phyloP scores from a whole-genome alignment of 2,329 filamentous ascomycete species.

The Fusarium protoensiforme region DNA sequence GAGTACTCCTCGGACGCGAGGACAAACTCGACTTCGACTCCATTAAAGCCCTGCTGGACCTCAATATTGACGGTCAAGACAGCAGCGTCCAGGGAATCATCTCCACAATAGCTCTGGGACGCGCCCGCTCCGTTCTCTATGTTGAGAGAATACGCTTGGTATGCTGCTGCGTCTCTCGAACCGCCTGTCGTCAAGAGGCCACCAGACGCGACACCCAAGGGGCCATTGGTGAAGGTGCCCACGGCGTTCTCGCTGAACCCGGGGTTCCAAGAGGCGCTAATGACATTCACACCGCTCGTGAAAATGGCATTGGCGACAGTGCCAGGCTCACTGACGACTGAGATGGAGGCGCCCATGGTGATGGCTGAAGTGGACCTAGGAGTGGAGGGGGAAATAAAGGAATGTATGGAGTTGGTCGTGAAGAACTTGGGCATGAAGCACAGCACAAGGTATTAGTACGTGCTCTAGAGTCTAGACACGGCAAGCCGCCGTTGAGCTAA shows the following conservation, averaged over 20 bases:
- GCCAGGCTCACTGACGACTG: background rate
- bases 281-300: background rate
- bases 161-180: background rate
- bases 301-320: background rate
- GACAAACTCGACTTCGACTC: background rate
- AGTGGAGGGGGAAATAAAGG: background rate
- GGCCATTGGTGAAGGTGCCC: constrained; percentile 54
- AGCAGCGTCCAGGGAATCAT: background rate
- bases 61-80: background rate
- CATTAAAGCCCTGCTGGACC: background rate
- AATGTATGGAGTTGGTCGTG: background rate
- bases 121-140: background rate
- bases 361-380: background rate
- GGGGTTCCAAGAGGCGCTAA: background rate
- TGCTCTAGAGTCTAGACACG: background rate
- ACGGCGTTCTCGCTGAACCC: constrained; percentile 49
- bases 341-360: background rate
- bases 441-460: background rate
- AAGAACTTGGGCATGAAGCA: background rate
- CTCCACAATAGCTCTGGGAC: background rate
- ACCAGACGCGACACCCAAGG: background rate
- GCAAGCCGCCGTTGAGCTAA: background rate
- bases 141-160: background rate
- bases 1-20: background rate
- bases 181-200: background rate